Percentiles rank a stretch among this genome's conserved stretches.
Evolutionary conservation across 306 rosid genomes (phyloP).

Genomic region (Echinosophora koreensis): DNA sequence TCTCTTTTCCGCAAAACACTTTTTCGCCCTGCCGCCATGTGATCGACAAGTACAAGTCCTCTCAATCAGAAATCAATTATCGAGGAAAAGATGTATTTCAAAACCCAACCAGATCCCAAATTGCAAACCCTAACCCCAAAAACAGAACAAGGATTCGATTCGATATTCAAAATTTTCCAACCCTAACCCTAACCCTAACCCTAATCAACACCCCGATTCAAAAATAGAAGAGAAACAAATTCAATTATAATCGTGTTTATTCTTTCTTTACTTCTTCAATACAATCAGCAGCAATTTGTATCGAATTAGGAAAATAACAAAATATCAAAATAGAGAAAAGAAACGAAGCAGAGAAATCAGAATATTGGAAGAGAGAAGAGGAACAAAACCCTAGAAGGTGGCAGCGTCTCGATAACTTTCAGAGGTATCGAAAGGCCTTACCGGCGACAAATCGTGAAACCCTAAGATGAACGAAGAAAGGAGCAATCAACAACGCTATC

Average conservation of each 20-base stretch:
- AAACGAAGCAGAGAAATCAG: constrained; percentile 23
- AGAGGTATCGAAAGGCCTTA: constrained; percentile 76
- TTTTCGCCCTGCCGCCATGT: constrained; percentile 80
- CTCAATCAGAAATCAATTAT: constrained; percentile 59
- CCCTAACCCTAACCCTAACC: no score
- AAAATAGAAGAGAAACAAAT: no score
- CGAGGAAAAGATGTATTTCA: constrained; percentile 32
- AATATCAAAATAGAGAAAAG: background rate
- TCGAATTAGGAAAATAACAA: constrained; percentile 12
- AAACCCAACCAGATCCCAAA: constrained; percentile 47
- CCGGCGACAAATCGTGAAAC: constrained; percentile 48
- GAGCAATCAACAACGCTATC: background rate
- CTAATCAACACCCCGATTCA: constrained; percentile 36
- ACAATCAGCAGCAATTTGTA: no score
- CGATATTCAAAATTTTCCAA: no score
- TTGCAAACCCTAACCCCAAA: constrained; percentile 47
- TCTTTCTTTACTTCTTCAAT: constrained; percentile 7
- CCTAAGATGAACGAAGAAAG: background rate
- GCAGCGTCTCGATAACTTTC: constrained; percentile 52
- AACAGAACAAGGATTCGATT: background rate
- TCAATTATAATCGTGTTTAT: constrained; percentile 19
- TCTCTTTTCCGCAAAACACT: constrained; percentile 64
- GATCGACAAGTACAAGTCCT: constrained; percentile 69
- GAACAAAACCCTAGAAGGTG: constrained; percentile 60
- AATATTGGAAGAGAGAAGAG: constrained; percentile 8